Percentiles rank a stretch among this genome's conserved stretches.
Evolutionary conservation across 495 filamentous ascomycete species (phyloP).

Genomic region (Hyaloscypha bicolor): DNA sequence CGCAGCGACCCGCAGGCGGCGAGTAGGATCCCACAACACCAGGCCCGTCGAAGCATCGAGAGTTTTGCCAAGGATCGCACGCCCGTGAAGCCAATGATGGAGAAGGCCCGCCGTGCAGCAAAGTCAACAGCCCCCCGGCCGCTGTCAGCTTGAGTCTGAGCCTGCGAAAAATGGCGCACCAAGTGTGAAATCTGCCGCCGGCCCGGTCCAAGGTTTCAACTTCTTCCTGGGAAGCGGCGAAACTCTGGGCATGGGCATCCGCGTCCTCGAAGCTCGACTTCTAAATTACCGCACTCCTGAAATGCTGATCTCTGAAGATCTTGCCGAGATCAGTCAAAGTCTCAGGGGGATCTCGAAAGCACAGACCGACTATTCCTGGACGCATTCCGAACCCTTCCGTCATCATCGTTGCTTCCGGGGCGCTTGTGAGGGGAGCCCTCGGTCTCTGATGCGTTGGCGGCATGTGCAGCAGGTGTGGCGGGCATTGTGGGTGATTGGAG

Average conservation of each 20-base stretch:
- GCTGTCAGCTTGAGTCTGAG: slow-evolving; percentile 5
- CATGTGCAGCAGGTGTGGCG: background rate
- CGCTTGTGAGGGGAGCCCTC: background rate
- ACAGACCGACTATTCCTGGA: background rate
- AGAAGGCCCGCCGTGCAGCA: background rate
- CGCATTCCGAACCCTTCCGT: background rate
- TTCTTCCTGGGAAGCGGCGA: background rate
- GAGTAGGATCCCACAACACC: slow-evolving; percentile 15
- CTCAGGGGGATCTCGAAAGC: background rate
- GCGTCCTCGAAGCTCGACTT: background rate
- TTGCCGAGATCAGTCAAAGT: background rate
- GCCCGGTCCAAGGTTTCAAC: slow-evolving; percentile 2
- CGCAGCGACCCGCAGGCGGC: slow-evolving; percentile 10
- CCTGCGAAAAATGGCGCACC: slow-evolving; percentile 22
- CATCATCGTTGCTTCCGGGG: background rate
- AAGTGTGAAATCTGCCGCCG: slow-evolving; percentile 5
- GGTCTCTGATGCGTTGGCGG: background rate
- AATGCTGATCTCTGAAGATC: slow-evolving; percentile 15
- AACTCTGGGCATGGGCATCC: background rate
- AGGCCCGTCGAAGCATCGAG: background rate
- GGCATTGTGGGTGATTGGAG: background rate
- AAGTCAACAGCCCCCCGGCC: background rate
- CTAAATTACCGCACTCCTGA: background rate
- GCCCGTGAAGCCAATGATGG: background rate
- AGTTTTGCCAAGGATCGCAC: background rate